Base-by-base conservation (phyloP, 768 basidiomycete genomes). In the Trametopsis cervina region DNA sequence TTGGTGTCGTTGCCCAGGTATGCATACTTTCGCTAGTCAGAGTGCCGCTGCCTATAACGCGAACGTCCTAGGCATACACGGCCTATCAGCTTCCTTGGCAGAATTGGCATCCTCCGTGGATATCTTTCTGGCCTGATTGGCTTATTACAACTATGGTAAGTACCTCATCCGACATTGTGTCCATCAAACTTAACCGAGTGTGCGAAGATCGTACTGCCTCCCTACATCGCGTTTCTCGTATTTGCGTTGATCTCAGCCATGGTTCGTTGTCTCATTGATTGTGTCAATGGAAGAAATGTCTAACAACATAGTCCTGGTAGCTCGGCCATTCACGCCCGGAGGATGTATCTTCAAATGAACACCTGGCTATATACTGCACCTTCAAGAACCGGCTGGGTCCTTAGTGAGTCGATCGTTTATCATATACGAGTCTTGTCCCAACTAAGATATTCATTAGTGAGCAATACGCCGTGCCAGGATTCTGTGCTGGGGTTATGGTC, bases 331-430 rank as follows among this genome's bases (percentile, higher is more conserved):
- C 22, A 13, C 40, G 41, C 29, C 49, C 46, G 3, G 42, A 38
- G 26, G 6, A 9, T 9, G 37, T 52, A 26, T n/a, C 17, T 36
- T 20, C 38, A 29, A n/a, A 44, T 20, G 15, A 21, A 39, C 17
- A 33, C 15, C 29, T 33, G 15, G 17, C 37, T 15, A n/a, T 81
- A 38, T 80, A 78, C 61, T 81, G 80, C 55, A 66, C 68, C 13
- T 56, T 69, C n/a, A 53, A 57, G 18, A 51, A 54, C 9, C 53
- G 57, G 29, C 52, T 57, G 12, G 37, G 33, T 2, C 26, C 36
- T 39, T 60, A 70, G 77, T 78, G 49, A 47, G 75, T 61, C 33
- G 39, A 26, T 20, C 46, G 33, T 6, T 45, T 21, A 6, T 40
- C 24, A 13, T 26, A n/a, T 15, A 25, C 44, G 4, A n/a, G 2